Percentiles rank a stretch among this genome's conserved stretches.
phyloP scores from a whole-genome alignment of 768 basidiomycete genomes.

The Porphyrellus cyaneotinctus region DNA sequence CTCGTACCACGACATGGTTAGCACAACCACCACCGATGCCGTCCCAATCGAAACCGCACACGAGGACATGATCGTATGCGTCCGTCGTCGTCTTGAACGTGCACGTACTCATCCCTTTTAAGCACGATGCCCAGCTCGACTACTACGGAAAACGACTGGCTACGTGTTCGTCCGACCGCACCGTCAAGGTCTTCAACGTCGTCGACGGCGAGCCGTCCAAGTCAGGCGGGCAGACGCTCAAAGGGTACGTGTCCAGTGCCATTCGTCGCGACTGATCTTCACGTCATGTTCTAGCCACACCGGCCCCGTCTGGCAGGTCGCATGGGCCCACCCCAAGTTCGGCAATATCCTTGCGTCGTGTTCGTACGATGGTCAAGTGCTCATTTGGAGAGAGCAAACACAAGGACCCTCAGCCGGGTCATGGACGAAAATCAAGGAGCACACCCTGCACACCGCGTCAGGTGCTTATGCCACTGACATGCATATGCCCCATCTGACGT shows the following conservation, averaged over 20 bases:
- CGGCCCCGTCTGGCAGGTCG: conserved; percentile 96
- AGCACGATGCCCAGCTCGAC: conserved; percentile 98
- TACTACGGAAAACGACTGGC: conserved; percentile 97
- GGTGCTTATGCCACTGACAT: conserved; percentile 46
- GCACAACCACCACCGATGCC: conserved; percentile 56
- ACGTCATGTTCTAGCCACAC: conserved; percentile 62
- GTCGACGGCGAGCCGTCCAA: conserved; percentile 80
- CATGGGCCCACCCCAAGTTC: conserved; percentile 98
- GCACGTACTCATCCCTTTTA: neutral
- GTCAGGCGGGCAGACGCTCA: conserved; percentile 66
- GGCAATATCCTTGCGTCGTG: conserved; percentile 97
- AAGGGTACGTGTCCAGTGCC: conserved; percentile 52
- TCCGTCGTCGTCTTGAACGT: neutral
- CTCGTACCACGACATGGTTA: conserved; percentile 12
- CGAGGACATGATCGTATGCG: conserved; percentile 92
- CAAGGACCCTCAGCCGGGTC: conserved; percentile 49
- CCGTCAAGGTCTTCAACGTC: conserved; percentile 92
- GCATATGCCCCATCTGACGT: neutral
- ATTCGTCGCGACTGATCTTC: neutral
- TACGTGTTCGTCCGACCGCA: conserved; percentile 94
- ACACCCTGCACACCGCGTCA: conserved; percentile 88
- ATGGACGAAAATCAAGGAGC: conserved; percentile 96
- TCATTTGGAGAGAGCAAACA: conserved; percentile 94
- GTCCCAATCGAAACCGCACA: conserved; percentile 92
- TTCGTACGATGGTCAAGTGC: conserved; percentile 95